Conservation (phyloP, 139 green algal genomes). For the Chlamydomonas schloesseri region DNA sequence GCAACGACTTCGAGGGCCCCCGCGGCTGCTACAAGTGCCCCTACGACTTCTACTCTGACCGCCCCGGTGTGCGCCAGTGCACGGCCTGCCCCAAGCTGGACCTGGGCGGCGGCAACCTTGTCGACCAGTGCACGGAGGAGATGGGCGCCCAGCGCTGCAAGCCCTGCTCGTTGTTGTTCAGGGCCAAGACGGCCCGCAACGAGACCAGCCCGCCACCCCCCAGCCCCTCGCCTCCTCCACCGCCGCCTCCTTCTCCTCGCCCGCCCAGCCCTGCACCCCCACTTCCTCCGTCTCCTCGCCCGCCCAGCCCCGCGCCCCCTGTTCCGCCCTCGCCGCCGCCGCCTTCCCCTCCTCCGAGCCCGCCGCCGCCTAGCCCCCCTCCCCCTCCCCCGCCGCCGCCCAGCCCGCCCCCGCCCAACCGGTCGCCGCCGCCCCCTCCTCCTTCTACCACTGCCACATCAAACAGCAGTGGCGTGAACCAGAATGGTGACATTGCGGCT, state of each 20-base stretch:
- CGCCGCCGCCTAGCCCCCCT: not conserved
- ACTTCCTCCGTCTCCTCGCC: not conserved
- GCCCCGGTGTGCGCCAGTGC: constrained; percentile 13
- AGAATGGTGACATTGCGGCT: not conserved
- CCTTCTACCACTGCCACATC: not conserved
- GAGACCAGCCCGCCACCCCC: not conserved
- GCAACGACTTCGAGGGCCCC: not conserved
- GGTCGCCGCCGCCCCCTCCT: not conserved
- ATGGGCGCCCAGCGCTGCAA: constrained; percentile 32
- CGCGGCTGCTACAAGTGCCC: constrained; percentile 41
- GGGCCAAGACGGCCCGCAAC: not conserved
- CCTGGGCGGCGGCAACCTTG: not conserved
- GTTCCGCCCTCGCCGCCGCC: not conserved
- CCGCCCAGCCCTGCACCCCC: not conserved
- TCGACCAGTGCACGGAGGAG: constrained; percentile 16
- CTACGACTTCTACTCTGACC: constrained; percentile 8
- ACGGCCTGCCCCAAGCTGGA: constrained; percentile 1
- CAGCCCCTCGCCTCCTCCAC: not conserved
- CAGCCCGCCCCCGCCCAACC: not conserved
- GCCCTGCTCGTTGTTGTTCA: constrained; percentile 26
- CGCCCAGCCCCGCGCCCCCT: not conserved
- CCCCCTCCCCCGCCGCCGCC: too few relatives aligned
- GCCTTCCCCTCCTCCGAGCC: not conserved
- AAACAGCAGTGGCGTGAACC: not conserved
- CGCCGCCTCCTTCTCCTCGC: not conserved